Evolutionary conservation across 805 yeast species (phyloP), one percentile per base, ranked within the genome.

Genomic region (Diddensiella santjacobensis): DNA sequence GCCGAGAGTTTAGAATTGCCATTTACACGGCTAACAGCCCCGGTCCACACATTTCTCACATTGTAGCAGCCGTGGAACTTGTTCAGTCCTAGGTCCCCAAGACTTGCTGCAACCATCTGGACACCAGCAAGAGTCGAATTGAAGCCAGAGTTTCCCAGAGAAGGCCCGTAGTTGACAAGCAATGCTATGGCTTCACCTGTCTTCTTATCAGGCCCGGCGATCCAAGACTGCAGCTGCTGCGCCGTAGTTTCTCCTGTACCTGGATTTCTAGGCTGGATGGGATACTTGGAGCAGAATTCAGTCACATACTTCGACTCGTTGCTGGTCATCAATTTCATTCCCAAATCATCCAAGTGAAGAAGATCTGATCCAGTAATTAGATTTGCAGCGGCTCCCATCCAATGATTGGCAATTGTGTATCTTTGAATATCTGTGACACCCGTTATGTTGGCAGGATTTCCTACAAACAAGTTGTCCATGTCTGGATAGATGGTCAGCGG

Each of bases 351-450:
- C n/a, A 47, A 26, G 22, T 35, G 18, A 3, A 39, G 40, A 19
- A 47, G 18, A 18, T 47, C 50, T 4, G 50, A 47, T 17, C 50
- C 50, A 11, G 22, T 8, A 24, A 47, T 42, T 18, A 47, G 45
- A 22, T 47, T 47, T 18, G 50, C 50, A 10, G 45, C 45, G 3
- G 50, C 50, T n/a, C 50, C 50, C 11, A 47, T 23, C 50, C 50
- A 47, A 20, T 47, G 50, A 37, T 40, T 47, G 46, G 42, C 42
- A 19, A 47, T 5, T 11, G 50, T 47, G 23, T 36, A 41, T 22
- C 50, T 30, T 29, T 47, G 41, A 8, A 24, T 19, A 33, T 47
- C 50, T 18, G 41, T 26, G 17, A 47, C 40, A 18, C 50, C 50
- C 3, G 46, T 42, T 4, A 42, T 29, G 13, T 44, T 29, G 13